Evolutionary conservation across 2,329 filamentous ascomycete genomes (phyloP).

Genomic region (Diplocarpon rosae): DNA sequence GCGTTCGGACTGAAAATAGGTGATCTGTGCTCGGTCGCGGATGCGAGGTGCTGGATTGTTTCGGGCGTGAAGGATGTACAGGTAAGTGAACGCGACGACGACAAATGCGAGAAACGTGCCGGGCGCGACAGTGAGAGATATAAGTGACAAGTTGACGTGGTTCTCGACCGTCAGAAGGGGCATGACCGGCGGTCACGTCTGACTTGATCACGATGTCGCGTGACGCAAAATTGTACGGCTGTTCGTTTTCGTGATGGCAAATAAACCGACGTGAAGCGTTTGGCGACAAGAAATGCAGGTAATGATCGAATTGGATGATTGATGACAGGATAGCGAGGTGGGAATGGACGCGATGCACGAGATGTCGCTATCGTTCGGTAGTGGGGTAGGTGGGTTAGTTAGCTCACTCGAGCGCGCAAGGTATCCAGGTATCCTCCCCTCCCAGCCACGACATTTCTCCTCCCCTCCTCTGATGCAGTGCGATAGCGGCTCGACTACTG

Average conservation of each 20-base stretch:
- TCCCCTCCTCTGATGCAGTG: no score
- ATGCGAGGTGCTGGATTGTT: conserved; percentile 14
- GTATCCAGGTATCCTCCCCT: not conserved
- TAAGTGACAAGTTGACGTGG: conserved; percentile 24
- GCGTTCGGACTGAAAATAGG: not conserved
- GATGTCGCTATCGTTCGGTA: not conserved
- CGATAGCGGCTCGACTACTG: not conserved
- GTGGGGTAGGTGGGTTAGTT: not conserved
- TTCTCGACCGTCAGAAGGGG: conserved; percentile 25
- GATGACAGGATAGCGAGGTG: not conserved
- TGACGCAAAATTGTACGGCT: conserved; percentile 5
- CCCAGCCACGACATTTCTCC: conserved; percentile 10
- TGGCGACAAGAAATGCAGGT: conserved; percentile 4
- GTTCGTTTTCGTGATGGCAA: not conserved
- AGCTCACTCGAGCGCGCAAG: not conserved
- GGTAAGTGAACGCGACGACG: conserved; percentile 21
- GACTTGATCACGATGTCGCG: conserved; percentile 7
- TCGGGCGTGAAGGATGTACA: conserved; percentile 24
- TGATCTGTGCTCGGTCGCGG: not conserved
- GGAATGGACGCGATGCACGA: not conserved
- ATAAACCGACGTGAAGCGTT: conserved; percentile 1
- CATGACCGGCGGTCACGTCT: conserved; percentile 19
- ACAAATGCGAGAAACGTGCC: conserved; percentile 22
- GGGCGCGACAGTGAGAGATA: conserved; percentile 25
- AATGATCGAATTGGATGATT: not conserved